These are phyloP conservation scores for Nidula niveotomentosa DNA, from an alignment of 1,284 basidiomycete genomes.

Conservation along the genomic window DNA sequence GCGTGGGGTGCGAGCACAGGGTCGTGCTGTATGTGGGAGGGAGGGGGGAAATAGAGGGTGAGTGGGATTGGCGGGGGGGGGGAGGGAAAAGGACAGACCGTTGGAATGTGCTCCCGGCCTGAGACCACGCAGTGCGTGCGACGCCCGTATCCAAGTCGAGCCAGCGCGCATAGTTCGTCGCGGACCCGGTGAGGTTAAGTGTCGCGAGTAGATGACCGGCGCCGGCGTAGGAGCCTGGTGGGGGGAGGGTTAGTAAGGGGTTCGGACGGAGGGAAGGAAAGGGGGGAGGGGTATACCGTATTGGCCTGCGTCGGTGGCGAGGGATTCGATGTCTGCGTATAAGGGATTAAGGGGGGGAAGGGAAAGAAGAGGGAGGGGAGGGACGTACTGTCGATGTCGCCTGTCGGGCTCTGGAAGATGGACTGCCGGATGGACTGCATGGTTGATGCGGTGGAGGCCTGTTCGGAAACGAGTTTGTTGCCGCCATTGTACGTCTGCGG, in stretches of 20 bases:
- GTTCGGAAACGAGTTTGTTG: conserved; percentile 53
- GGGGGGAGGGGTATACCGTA: conserved; percentile 35
- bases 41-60: too few relatives aligned
- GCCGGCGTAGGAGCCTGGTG: conserved; percentile 55
- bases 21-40: conserved; percentile 43
- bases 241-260: too few relatives aligned
- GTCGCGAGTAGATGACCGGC: conserved; percentile 63
- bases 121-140: conserved; percentile 58
- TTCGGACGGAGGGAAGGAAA: too few relatives aligned
- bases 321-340: conserved; percentile 52
- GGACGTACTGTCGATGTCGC: conserved; percentile 57
- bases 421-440: conserved; percentile 54
- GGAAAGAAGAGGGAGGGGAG: neutral
- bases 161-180: conserved; percentile 60
- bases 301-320: conserved; percentile 54
- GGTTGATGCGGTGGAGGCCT: conserved; percentile 38
- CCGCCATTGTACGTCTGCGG: conserved; percentile 68
- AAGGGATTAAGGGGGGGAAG: conserved; percentile 2
- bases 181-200: conserved; percentile 36
- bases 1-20: conserved; percentile 67
- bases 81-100: conserved; percentile 6
- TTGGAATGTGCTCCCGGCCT: conserved; percentile 39
- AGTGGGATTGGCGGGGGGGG: neutral
- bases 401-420: conserved; percentile 58
- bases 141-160: conserved; percentile 67